Evolutionary conservation across 495 filamentous ascomycete genomes (phyloP).

Genomic region (Aspergillus olivimuriae): DNA sequence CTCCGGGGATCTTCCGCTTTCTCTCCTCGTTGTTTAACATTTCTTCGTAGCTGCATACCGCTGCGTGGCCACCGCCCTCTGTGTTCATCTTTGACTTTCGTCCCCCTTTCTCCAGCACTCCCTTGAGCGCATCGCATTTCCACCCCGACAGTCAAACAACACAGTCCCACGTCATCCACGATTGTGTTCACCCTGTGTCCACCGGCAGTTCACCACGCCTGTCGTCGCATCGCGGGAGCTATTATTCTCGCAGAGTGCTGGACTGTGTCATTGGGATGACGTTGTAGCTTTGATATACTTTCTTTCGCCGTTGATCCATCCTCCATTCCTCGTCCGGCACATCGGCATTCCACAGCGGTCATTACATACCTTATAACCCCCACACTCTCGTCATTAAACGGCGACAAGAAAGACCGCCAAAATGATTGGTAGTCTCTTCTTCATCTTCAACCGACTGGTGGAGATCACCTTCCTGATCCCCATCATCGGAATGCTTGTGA

Average conservation of each 20-base stretch:
- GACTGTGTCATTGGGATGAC: conserved; percentile 8
- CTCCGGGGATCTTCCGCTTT: neutral
- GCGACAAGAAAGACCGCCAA: conserved; percentile 22
- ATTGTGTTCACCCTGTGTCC: too few relatives aligned
- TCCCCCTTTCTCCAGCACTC: neutral
- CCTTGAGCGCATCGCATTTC: too few relatives aligned
- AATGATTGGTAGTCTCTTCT: conserved; percentile 74
- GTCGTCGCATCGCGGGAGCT: too few relatives aligned
- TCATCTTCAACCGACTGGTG: conserved; percentile 75
- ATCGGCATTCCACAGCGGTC: neutral
- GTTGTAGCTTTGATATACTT: conserved; percentile 1
- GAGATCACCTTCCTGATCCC: conserved; percentile 84
- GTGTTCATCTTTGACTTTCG: neutral
- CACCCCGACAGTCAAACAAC: too few relatives aligned
- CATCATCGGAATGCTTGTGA: conserved; percentile 75
- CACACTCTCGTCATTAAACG: neutral
- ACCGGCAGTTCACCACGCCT: too few relatives aligned
- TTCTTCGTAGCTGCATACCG: neutral
- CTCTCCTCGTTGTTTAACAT: conserved; percentile 1
- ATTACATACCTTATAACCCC: too few relatives aligned
- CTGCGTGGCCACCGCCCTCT: neutral
- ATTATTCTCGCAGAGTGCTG: too few relatives aligned
- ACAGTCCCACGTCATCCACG: too few relatives aligned
- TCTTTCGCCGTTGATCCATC: neutral
- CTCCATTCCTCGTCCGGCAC: neutral